These are phyloP conservation scores for Stylonectria norvegica DNA, from an alignment of 2,329 filamentous ascomycete species.

Conservation along the genomic window DNA sequence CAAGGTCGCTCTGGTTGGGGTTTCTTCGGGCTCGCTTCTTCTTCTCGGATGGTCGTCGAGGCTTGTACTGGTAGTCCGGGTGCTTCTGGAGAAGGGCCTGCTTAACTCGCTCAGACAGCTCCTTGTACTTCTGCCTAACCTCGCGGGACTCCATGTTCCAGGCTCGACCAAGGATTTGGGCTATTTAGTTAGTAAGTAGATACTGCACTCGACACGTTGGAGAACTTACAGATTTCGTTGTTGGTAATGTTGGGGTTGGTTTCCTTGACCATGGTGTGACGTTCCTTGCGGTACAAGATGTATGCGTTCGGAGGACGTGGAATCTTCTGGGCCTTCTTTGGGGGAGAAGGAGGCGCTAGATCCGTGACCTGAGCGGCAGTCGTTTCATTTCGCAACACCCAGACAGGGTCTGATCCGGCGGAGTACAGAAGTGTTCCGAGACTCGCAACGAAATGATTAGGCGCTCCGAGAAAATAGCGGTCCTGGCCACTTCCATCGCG, in stretches of 20 bases:
- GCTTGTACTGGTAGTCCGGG: slow-evolving; percentile 39
- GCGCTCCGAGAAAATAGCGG: slow-evolving; percentile 26
- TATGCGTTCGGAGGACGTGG: slow-evolving; percentile 41
- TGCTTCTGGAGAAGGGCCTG: slow-evolving; percentile 27
- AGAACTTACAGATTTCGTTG: slow-evolving; percentile 41
- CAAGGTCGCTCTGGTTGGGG: slow-evolving; percentile 4
- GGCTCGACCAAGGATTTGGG: slow-evolving; percentile 34
- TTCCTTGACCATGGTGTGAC: slow-evolving; percentile 34
- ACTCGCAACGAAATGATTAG: slow-evolving; percentile 21
- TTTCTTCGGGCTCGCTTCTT: slow-evolving; percentile 14
- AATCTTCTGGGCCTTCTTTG: slow-evolving; percentile 20
- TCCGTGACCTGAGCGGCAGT: neutral
- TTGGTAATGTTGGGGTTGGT: slow-evolving; percentile 36
- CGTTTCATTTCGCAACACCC: slow-evolving; percentile 11
- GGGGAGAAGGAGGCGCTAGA: slow-evolving; percentile 9
- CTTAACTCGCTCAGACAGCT: slow-evolving; percentile 31
- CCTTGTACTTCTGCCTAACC: slow-evolving; percentile 31
- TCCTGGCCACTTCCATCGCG: slow-evolving; percentile 25
- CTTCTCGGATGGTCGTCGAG: slow-evolving; percentile 32
- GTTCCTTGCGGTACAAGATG: slow-evolving; percentile 41
- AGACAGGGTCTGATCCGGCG: slow-evolving; percentile 20
- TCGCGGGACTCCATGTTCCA: slow-evolving; percentile 35
- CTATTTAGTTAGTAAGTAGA: slow-evolving; percentile 26
- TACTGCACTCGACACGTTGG: neutral
- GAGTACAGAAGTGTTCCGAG: slow-evolving; percentile 18